A percentile compares a stretch with the other conserved stretches of the same genome.
Evolutionary conservation across 2,329 filamentous ascomycete species (phyloP).

Genomic region (Cladosporium phlei): DNA sequence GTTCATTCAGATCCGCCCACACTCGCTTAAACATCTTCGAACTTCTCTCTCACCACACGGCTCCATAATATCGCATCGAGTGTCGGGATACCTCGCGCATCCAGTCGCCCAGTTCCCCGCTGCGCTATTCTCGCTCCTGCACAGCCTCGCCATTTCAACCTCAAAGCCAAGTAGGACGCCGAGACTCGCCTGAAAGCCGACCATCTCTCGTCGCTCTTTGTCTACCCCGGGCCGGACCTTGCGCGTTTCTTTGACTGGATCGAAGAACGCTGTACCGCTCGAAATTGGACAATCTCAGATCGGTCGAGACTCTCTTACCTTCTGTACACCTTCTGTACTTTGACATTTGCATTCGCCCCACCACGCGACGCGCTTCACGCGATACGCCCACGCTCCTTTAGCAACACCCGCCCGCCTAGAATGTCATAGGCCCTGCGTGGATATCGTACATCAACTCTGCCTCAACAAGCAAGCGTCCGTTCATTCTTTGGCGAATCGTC

Average conservation of each 20-base stretch:
- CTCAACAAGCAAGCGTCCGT: constrained; percentile 19
- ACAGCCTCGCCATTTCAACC: constrained; percentile 14
- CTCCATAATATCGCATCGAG: constrained; percentile 10
- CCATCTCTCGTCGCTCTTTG: constrained; percentile 13
- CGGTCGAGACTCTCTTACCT: constrained; percentile 6
- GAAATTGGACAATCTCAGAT: constrained; percentile 14
- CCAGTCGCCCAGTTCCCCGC: constrained; percentile 13
- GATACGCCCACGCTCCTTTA: constrained; percentile 29
- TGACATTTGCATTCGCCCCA: constrained; percentile 7
- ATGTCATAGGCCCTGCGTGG: constrained; percentile 24
- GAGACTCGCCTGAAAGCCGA: constrained; percentile 15
- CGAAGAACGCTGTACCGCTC: constrained; percentile 7
- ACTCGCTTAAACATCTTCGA: constrained; percentile 2
- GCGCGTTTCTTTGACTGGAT: constrained; percentile 15
- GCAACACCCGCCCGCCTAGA: constrained; percentile 18
- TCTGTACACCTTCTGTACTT: constrained; percentile 8
- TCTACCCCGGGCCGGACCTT: constrained; percentile 10
- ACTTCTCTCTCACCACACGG: not conserved
- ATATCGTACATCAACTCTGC: constrained; percentile 16
- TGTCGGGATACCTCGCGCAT: constrained; percentile 1
- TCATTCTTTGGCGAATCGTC: constrained; percentile 34
- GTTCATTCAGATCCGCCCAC: constrained; percentile 12
- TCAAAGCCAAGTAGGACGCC: constrained; percentile 10
- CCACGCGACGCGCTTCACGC: constrained; percentile 21
- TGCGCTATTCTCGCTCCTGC: constrained; percentile 15